Conservation (phyloP, 2,329 filamentous ascomycete species). For the Diaporthe sp. region DNA sequence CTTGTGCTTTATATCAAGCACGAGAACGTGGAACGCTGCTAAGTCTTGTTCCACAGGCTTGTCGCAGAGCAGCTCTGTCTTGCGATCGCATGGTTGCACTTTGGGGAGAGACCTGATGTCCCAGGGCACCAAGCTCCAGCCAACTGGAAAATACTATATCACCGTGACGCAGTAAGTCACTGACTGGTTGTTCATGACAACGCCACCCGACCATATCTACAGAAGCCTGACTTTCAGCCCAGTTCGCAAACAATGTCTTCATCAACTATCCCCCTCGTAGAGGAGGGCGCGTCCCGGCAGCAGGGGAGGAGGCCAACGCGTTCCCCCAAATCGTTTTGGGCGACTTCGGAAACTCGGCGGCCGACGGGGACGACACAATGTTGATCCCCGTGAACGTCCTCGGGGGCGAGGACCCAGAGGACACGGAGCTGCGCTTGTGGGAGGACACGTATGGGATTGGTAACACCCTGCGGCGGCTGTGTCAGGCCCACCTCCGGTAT, state of each 20-base stretch:
- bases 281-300: background rate
- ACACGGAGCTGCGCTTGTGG: background rate
- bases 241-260: slow-evolving; percentile 8
- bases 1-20: background rate
- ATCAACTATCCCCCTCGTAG: background rate
- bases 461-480: background rate
- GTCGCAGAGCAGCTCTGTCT: slow-evolving; percentile 29
- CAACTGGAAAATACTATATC: slow-evolving; percentile 1
- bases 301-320: background rate
- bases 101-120: slow-evolving; percentile 6
- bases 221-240: background rate
- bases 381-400: background rate
- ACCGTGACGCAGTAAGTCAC: background rate
- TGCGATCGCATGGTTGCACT: slow-evolving; percentile 14
- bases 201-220: background rate
- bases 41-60: background rate
- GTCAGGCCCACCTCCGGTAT: slow-evolving; percentile 6
- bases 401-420: background rate
- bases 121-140: background rate
- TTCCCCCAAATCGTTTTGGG: slow-evolving; percentile 15
- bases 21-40: no score
- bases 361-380: background rate
- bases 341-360: background rate
- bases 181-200: background rate
- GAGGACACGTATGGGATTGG: slow-evolving; percentile 8